Conservation (phyloP, 495 filamentous ascomycete genomes). For the Trichoderma virens region DNA sequence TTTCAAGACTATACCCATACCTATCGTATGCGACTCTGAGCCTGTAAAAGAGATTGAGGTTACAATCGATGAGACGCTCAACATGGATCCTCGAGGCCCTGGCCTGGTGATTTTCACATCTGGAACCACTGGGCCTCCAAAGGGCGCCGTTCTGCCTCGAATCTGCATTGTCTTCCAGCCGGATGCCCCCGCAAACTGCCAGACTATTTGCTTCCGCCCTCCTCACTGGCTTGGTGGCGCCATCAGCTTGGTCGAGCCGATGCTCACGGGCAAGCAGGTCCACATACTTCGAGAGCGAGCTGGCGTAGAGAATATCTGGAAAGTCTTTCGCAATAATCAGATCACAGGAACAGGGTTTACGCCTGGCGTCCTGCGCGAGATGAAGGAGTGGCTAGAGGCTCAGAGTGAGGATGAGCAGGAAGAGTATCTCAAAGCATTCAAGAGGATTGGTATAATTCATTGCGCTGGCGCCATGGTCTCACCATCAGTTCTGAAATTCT, state of each 20-base stretch:
- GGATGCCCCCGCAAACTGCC: not conserved
- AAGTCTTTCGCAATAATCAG: not conserved
- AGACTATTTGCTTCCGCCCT: not conserved
- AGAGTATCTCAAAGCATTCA: not conserved
- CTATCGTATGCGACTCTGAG: not conserved
- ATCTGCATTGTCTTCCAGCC: constrained; percentile 1
- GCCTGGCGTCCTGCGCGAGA: not conserved
- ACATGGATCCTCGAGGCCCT: not conserved
- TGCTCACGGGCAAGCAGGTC: not conserved
- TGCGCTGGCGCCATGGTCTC: not conserved
- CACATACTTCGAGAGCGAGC: not conserved
- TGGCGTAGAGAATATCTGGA: not conserved
- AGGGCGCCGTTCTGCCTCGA: not conserved
- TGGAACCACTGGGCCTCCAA: not conserved
- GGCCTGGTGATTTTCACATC: constrained; percentile 1
- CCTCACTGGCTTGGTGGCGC: constrained; percentile 4
- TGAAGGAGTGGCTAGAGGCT: constrained; percentile 1
- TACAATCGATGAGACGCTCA: not conserved
- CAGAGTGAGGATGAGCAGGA: constrained; percentile 4
- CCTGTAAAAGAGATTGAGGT: not conserved
- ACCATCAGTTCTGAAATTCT: not conserved
- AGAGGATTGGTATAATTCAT: not conserved
- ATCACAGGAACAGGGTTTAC: constrained; percentile 1
- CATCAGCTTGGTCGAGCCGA: constrained; percentile 7
- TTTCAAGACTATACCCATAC: not conserved